phyloP scores from a whole-genome alignment of 2,329 filamentous ascomycete genomes.

The Cercospora citrullina region DNA sequence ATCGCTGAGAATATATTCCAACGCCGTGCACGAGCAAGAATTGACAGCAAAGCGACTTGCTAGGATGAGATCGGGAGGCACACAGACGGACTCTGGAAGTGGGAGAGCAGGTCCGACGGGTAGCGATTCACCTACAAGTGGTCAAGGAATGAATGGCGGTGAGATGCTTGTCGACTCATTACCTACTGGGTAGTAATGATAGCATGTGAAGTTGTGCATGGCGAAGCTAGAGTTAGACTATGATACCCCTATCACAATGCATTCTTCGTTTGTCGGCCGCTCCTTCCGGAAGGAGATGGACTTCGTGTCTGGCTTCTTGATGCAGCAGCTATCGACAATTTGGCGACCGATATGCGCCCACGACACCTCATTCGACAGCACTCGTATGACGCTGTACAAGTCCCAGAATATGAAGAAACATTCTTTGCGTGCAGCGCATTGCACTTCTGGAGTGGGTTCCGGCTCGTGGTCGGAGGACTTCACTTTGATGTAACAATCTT shows the following conservation, averaged over 20 bases:
- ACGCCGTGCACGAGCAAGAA: constrained; percentile 42
- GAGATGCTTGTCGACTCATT: constrained; percentile 37
- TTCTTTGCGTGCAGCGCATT: background rate
- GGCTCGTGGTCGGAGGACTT: background rate
- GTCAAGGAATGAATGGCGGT: constrained; percentile 22
- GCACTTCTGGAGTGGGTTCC: background rate
- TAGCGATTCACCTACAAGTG: constrained; percentile 10
- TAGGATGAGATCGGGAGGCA: constrained; percentile 31
- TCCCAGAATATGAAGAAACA: background rate
- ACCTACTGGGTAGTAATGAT: constrained; percentile 27
- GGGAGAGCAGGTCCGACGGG: constrained; percentile 13
- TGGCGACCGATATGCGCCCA: too few species aligned
- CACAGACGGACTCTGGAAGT: constrained; percentile 30
- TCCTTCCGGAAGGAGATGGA: background rate
- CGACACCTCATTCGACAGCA: too few species aligned
- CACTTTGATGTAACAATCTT: background rate
- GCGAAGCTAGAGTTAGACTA: background rate
- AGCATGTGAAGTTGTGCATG: background rate
- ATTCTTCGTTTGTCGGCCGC: background rate
- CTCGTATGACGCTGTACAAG: too few species aligned
- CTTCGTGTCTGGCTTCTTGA: background rate
- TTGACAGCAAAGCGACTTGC: constrained; percentile 43
- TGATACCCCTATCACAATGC: constrained; percentile 8
- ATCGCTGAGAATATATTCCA: constrained; percentile 44
- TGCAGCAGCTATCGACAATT: too few species aligned